Conservation (phyloP, 345 rosid genomes). For the Theobroma cacao region DNA sequence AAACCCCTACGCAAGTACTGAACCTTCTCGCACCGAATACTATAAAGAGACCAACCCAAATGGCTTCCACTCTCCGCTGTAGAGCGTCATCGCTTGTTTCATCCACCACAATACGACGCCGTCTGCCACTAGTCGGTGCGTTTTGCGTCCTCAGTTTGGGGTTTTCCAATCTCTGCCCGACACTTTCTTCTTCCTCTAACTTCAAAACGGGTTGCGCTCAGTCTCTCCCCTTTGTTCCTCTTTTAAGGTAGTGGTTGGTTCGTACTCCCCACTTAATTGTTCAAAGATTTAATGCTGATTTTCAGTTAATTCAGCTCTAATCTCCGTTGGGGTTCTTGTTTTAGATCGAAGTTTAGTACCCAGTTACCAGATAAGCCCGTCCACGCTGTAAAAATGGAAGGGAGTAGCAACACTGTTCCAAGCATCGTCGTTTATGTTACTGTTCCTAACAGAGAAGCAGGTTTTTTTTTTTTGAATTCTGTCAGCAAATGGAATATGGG, state of each 20-base stretch:
- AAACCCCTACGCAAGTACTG: slow-evolving; percentile 9
- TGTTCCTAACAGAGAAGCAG: slow-evolving; percentile 87
- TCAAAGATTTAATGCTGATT: neutral
- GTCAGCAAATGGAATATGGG: neutral
- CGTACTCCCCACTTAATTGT: neutral
- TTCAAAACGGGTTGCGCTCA: slow-evolving; percentile 53
- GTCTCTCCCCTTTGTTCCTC: slow-evolving; percentile 48
- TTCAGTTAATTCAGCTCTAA: neutral
- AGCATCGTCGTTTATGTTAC: slow-evolving; percentile 87
- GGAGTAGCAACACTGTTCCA: slow-evolving; percentile 50
- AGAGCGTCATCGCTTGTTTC: slow-evolving; percentile 30
- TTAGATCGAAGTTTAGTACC: slow-evolving; percentile 55
- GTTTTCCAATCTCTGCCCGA: slow-evolving; percentile 42
- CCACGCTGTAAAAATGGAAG: slow-evolving; percentile 60
- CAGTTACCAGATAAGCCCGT: slow-evolving; percentile 20
- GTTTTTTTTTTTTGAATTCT: slow-evolving; percentile 24
- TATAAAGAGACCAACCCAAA: slow-evolving; percentile 14
- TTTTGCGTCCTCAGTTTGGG: slow-evolving; percentile 71
- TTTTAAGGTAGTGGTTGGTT: slow-evolving; percentile 37
- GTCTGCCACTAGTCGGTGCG: slow-evolving; percentile 61
- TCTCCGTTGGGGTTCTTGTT: neutral
- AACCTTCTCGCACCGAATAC: neutral
- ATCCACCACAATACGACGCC: slow-evolving; percentile 38
- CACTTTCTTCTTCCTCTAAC: slow-evolving; percentile 29
- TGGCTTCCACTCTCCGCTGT: slow-evolving; percentile 34